Evolutionary conservation across 129 eudicot species (phyloP).

Genomic region (Helianthus annuus): HanXRQr2.0-SUNRISE NC_035440.2:83600943-83601442

Average conservation of each 20-base stretch:
- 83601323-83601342: not conserved
- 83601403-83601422: slow-evolving; percentile 68
- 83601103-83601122: not conserved
- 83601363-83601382: slow-evolving; percentile 8
- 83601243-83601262: slow-evolving; percentile 51
- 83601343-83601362: not conserved
- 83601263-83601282: slow-evolving; percentile 32
- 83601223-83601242: slow-evolving; percentile 81
- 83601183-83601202: slow-evolving; percentile 47
- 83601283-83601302: not conserved
- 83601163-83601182: slow-evolving; percentile 74
- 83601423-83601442: slow-evolving; percentile 80
- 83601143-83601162: slow-evolving; percentile 57
- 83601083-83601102: not conserved
- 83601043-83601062: slow-evolving; percentile 26
- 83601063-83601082: slow-evolving; percentile 1
- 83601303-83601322: not conserved
- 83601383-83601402: slow-evolving; percentile 67
- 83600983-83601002: not conserved
- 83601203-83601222: slow-evolving; percentile 72
- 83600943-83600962: slow-evolving; percentile 12
- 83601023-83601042: not conserved
- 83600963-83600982: not conserved
- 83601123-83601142: not conserved
- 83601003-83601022: not conserved